Percentiles rank a stretch among this genome's conserved stretches.
These are phyloP conservation scores for Boletus sp. DNA, from an alignment of 768 basidiomycete genomes.

Conservation along the genomic window DNA sequence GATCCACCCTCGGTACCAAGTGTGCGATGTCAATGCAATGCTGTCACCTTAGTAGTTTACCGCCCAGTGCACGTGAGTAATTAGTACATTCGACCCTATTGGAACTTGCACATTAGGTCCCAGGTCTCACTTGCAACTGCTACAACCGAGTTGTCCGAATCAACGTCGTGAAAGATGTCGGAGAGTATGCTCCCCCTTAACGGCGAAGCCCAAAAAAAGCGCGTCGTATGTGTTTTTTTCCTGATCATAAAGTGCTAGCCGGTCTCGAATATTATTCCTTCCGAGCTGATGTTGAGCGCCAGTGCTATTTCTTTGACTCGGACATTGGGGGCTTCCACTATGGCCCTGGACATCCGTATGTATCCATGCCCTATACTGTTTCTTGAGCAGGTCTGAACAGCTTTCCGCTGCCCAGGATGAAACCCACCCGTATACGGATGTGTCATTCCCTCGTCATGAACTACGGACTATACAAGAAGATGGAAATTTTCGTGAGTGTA, in stretches of 20 bases:
- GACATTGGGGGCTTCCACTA: conserved; percentile 99
- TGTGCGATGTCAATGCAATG: background rate
- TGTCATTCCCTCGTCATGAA: conserved; percentile 99
- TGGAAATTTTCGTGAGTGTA: conserved; percentile 95
- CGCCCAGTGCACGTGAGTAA: conserved; percentile 21
- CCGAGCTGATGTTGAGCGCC: conserved; percentile 7
- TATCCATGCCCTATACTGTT: background rate
- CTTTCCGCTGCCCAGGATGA: conserved; percentile 61
- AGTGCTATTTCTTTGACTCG: conserved; percentile 99
- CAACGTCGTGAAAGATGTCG: conserved; percentile 28
- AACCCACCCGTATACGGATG: conserved; percentile 98
- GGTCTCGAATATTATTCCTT: conserved; percentile 1
- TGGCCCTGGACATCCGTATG: conserved; percentile 94
- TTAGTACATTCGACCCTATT: background rate
- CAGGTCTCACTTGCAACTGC: background rate
- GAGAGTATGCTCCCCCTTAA: conserved; percentile 58
- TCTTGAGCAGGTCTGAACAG: background rate
- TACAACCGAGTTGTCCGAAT: background rate
- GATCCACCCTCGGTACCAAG: background rate
- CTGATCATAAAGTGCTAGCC: background rate
- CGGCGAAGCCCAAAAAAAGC: conserved; percentile 76
- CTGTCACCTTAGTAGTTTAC: background rate
- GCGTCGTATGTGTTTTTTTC: conserved; percentile 63
- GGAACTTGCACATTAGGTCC: background rate
- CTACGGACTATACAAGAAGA: conserved; percentile 98